Evolutionary conservation across 2,329 filamentous ascomycete species (phyloP), one percentile per base, ranked within the genome.

Genomic region (Huntiella bhutanensis): DNA sequence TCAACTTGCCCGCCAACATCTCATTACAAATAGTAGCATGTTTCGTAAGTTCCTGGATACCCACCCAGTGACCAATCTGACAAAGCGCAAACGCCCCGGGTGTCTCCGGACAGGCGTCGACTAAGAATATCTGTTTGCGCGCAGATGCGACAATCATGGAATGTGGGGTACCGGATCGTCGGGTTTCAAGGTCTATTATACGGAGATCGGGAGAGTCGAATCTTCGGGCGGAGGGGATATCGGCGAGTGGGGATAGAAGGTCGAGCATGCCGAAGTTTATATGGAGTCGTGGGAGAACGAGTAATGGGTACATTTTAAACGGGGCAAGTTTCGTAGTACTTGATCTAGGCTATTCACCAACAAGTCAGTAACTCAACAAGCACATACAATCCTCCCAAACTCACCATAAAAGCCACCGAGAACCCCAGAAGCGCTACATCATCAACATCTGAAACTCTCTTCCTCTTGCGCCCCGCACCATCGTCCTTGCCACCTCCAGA

Each of bases 51-150:
- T 66, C 61, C 33, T 69, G 65, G 44, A 80, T 56, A 51, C 77
- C 70, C 16, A 82, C 67, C 78, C 80, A 83, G 15, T 64, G 59
- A 2, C 74, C 78, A 38, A 91, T 63, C 54, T 72, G 77, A 58
- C 78, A 86, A 19, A 84, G 57, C 8, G 73, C 71, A 57, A 82
- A 87, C 3, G 80, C 63, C 1, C 70, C 69, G 41, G 63, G 59
- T 28, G 22, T 3, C 12, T 67, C 63, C 33, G 43, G 40, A 19
- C 48, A 49, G 4, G 48, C 48, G 40, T 49, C 48, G 3, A 49
- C 16, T 12, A 49, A 36, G 36, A 49, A 49, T 7, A 49, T 33
- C 16, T 47, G 41, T 16, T 39, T 33, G 6, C 33, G 43, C 17
- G 43, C 44, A 6, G 44, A 46, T 11, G 46, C 48, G 6, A 44